phyloP scores from a whole-genome alignment of 345 rosid genomes.

The Moringa oleifera region DNA sequence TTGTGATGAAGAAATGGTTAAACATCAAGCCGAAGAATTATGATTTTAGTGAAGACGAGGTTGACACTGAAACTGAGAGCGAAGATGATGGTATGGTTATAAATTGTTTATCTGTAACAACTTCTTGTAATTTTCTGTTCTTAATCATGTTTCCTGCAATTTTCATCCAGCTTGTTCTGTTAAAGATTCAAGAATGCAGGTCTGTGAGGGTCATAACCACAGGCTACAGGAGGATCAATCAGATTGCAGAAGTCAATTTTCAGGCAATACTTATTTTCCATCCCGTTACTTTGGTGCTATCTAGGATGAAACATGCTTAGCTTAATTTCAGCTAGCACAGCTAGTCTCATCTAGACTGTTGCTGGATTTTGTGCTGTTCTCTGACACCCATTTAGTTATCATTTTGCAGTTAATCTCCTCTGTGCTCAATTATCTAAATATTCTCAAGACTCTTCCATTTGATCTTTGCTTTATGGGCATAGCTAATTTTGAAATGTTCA shows the following conservation, averaged over 20 bases:
- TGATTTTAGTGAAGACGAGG: conserved; percentile 97
- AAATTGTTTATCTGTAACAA: not conserved
- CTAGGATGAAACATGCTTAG: not conserved
- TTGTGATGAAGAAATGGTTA: conserved; percentile 96
- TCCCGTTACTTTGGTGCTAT: conserved; percentile 7
- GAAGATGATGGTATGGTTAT: conserved; percentile 74
- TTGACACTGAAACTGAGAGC: conserved; percentile 81
- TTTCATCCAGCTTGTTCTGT: conserved; percentile 39
- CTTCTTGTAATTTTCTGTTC: not conserved
- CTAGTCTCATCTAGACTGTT: not conserved
- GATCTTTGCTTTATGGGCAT: too few species aligned
- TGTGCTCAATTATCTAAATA: too few species aligned
- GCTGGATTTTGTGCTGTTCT: too few species aligned
- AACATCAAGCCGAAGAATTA: conserved; percentile 72
- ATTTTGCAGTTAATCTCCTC: too few species aligned
- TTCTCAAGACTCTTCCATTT: too few species aligned
- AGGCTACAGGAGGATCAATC: conserved; percentile 24
- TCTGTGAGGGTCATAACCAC: conserved; percentile 19
- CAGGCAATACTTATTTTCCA: conserved; percentile 43
- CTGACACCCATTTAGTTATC: too few species aligned
- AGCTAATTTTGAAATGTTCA: too few species aligned
- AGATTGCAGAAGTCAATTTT: conserved; percentile 30
- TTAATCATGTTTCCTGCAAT: conserved; percentile 16
- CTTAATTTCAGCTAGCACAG: not conserved
- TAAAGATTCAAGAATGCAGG: conserved; percentile 35